phyloP scores from a whole-genome alignment of 192 early-diverging fungal genomes.

The Coemansia sp. region DNA sequence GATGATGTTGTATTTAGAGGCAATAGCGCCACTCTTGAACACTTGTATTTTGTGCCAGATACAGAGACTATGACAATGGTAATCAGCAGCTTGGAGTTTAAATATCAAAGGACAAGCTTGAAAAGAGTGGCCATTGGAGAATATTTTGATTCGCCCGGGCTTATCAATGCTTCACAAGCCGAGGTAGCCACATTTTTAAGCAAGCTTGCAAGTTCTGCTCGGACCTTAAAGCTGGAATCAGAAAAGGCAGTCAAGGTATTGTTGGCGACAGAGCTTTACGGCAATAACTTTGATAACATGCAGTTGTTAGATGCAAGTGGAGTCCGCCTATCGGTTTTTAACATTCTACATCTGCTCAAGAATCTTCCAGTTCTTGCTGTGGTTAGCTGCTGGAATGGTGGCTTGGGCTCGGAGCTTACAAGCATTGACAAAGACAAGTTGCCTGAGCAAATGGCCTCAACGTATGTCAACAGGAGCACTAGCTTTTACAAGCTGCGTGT shows the following conservation, averaged over 20 bases:
- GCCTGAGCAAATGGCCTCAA: background rate
- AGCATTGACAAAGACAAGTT: background rate
- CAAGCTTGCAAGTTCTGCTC: background rate
- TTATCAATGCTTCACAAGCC: background rate
- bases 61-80: background rate
- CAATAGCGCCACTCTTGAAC: background rate
- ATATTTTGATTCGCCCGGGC: background rate
- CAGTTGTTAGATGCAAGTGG: background rate
- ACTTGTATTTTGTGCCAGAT: background rate
- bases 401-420: background rate
- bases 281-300: background rate
- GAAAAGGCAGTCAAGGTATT: no score
- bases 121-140: background rate
- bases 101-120: background rate
- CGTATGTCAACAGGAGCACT: background rate
- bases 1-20: conserved; percentile 8
- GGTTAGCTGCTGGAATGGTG: background rate
- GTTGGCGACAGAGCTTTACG: background rate
- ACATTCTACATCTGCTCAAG: background rate
- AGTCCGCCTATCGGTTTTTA: background rate
- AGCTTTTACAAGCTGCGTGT: background rate
- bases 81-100: background rate
- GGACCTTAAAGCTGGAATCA: background rate
- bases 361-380: background rate
- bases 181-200: background rate